A percentile compares a stretch with the other conserved stretches of the same genome.
Evolutionary conservation across 768 basidiomycete species (phyloP).

Genomic region (Trametes meyenii): DNA sequence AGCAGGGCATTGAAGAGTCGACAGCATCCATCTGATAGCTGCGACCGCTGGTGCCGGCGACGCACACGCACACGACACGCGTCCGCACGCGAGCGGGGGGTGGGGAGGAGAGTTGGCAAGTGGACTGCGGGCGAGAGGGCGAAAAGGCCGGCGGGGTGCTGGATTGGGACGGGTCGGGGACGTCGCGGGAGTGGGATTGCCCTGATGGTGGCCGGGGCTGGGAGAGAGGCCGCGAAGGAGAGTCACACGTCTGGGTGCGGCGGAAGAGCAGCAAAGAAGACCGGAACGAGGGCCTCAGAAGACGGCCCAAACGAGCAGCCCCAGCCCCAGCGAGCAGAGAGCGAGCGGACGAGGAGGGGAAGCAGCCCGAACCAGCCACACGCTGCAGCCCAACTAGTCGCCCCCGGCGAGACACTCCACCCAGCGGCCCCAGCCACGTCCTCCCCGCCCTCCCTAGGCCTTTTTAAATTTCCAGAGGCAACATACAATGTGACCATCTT

Average conservation of each 20-base stretch:
- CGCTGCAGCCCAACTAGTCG: neutral
- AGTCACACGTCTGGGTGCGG: conserved; percentile 20
- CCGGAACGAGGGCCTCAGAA: conserved; percentile 6
- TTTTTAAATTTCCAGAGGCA: conserved; percentile 22
- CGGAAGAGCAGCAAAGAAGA: conserved; percentile 13
- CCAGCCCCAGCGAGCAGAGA: neutral
- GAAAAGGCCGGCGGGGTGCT: conserved; percentile 12
- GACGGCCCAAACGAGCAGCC: conserved; percentile 15
- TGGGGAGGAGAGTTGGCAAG: neutral
- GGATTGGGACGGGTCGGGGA: conserved; percentile 1
- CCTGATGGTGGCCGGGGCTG: conserved; percentile 14
- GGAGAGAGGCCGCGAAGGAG: conserved; percentile 3
- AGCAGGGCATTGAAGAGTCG: conserved; percentile 1
- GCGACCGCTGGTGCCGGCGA: too few species aligned
- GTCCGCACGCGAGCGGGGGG: conserved; percentile 3
- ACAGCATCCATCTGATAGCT: neutral
- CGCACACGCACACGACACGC: too few species aligned
- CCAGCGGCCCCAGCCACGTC: too few species aligned
- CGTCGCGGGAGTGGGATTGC: conserved; percentile 19
- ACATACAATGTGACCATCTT: conserved; percentile 27
- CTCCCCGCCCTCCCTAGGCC: too few species aligned
- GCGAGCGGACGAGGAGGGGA: conserved; percentile 9
- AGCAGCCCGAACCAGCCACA: conserved; percentile 4
- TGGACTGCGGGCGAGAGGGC: neutral
- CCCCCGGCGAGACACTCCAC: neutral